Evolutionary conservation across 768 basidiomycete genomes (phyloP), one percentile per base, ranked within the genome.

Genomic region (Naganishia randhawae): DNA sequence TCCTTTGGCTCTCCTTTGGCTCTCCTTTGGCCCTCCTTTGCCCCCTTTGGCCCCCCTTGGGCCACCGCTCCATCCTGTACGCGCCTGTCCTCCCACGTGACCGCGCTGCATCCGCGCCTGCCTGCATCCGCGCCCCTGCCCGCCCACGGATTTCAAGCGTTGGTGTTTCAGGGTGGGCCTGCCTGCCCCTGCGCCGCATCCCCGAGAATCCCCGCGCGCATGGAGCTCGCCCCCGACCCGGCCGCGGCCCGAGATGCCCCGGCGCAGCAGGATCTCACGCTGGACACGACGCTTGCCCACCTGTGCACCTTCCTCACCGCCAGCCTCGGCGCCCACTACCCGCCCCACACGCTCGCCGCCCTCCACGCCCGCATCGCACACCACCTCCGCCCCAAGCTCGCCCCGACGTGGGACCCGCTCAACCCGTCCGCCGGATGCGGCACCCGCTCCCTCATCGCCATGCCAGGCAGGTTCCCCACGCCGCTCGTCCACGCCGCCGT

Each of bases 371-470:
- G 65, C 29, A 72, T 77, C 50, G 37, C 51, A 17, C 19, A 55
- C 3, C 48, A 69, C 32, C 71, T 77, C 27, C 72, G 57, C 14
- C 66, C 66, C 0, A 61, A 52, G 32, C 39, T 68, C 50, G 50
- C 68, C 16, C 68, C 76, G 0, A 73, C 75, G 35, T 81, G 80
- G 80, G 72, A 77, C n/a, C 63, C 72, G 0, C 19, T 52, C 6
- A 69, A 73, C 32, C 77, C 78, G 0, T 69, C 70, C 0, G 35
- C 63, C 17, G 80, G 80, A 1, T 75, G 77, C 8, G 80, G 74
- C n/a, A 72, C 51, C 52, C 55, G 80, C 14, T 76, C 74, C 27
- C 67, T 81, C n/a, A 81, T 81, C 62, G 71, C 71, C 17, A 45
- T 61, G 27, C 70, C 70, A 1, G 66, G 69, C 1, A 65, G 57